Conservation (phyloP, 2,329 filamentous ascomycete genomes). For the Ambrosiella cleistominuta region DNA sequence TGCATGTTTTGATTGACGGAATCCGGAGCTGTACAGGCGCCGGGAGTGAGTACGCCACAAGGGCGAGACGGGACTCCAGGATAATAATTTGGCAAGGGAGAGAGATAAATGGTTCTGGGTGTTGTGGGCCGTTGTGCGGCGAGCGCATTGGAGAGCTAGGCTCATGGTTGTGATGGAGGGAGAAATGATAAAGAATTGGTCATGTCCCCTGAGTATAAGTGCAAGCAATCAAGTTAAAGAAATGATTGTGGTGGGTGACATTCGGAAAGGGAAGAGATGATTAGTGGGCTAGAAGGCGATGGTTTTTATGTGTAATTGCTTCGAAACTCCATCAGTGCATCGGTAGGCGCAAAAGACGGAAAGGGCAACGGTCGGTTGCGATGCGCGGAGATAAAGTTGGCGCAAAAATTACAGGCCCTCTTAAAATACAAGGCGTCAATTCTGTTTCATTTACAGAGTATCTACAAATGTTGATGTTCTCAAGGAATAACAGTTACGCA, state of each 20-base stretch:
- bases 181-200: neutral
- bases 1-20: neutral
- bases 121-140: neutral
- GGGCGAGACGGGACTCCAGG: neutral
- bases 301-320: neutral
- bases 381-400: neutral
- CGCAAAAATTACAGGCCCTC: neutral
- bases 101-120: neutral
- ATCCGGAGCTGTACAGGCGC: neutral
- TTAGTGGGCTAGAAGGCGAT: neutral
- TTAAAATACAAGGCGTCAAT: neutral
- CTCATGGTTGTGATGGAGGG: conserved; percentile 7
- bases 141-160: conserved; percentile 8
- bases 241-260: neutral
- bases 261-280: neutral
- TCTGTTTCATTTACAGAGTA: no score
- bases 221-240: neutral
- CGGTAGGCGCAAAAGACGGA: neutral
- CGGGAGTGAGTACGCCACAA: neutral
- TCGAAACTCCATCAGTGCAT: neutral
- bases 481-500: no score
- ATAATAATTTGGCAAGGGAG: neutral
- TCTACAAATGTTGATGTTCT: no score
- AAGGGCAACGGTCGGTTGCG: neutral
- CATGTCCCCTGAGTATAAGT: neutral